Evolutionary conservation across 2,329 filamentous ascomycete genomes (phyloP), one percentile per base, ranked within the genome.

Genomic region (Xylariales sp.): DNA sequence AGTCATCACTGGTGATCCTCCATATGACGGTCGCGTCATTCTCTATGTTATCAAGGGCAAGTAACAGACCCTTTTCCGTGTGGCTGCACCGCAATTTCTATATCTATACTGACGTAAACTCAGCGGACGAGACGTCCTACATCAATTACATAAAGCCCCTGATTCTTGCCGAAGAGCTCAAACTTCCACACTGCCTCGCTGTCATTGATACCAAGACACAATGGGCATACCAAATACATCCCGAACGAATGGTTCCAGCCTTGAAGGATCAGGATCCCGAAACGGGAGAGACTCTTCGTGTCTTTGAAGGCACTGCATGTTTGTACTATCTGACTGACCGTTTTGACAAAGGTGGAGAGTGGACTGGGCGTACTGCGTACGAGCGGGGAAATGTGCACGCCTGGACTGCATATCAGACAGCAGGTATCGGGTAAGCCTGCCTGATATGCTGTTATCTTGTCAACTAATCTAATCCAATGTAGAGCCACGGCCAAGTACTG

Each of bases 101-200:
- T 27, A 19, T 28, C 25, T 10, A 18, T 29, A 5, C 10, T 10
- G 25, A 28, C 19, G 14, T 8, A 19, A 20, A 18, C 18, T 20
- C 38, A 61, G 59, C 59, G 20, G 57, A 61, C 35, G 36, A 60
- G 47, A 63, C 62, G 3, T 55, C 39, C 21, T 62, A 60, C 48
- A 63, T 64, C 44, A 66, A 66, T 43, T 65, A 61, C 47, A 63
- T 67, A 38, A 66, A 67, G 38, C 57, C 59, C 1, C 44, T 67
- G 0, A 64, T 66, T 3, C 46, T 66, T 3, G 61, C 58, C 12
- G 47, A 57, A 41, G 61, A 65, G 47, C 51, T 66, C 1, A 6
- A 53, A 7, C 37, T 60, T 15, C 51, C 53, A 3, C 50, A 65
- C 42, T 41, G 58, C 5, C 29, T 63, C n/a, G 58, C 58, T 1